Percentiles rank a stretch among this genome's conserved stretches.
phyloP scores from a whole-genome alignment of 139 green algal species.

The Coccomyxa sp. region DNA sequence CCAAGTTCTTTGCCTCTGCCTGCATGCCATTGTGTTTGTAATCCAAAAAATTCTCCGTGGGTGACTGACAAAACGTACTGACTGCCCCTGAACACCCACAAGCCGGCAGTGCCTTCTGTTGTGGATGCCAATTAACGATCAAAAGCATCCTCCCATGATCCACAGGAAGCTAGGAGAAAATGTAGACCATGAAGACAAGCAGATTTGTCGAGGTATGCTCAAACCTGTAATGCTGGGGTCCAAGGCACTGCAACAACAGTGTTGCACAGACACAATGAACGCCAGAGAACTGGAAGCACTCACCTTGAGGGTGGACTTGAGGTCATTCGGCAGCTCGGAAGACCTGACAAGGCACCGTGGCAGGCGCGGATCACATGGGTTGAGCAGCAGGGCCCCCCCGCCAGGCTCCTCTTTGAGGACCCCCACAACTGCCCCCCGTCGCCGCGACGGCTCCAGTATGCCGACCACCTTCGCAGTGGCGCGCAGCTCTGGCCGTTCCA shows the following conservation, averaged over 20 bases:
- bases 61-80: too few species aligned
- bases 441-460: slow-evolving; percentile 48
- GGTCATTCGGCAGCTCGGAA: neutral
- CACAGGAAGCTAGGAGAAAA: too few species aligned
- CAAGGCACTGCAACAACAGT: too few species aligned
- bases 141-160: too few species aligned
- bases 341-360: slow-evolving; percentile 37
- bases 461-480: slow-evolving; percentile 66
- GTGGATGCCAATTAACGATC: too few species aligned
- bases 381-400: slow-evolving; percentile 35
- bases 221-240: too few species aligned
- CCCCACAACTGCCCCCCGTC: slow-evolving; percentile 67
- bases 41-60: too few species aligned
- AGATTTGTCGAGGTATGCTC: too few species aligned
- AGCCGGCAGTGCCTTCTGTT: too few species aligned
- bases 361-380: slow-evolving; percentile 64
- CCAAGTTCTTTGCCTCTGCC: slow-evolving; percentile 6
- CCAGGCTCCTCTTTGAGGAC: slow-evolving; percentile 47
- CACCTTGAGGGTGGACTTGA: slow-evolving; percentile 9
- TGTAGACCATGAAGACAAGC: too few species aligned
- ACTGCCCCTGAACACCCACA: too few species aligned
- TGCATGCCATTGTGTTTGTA: neutral
- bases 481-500: slow-evolving; percentile 18
- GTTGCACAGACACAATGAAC: too few species aligned
- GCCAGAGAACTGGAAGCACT: neutral